Conservation (phyloP, 352 stramenopile species). For the Globisporangium orthogonon region DNA sequence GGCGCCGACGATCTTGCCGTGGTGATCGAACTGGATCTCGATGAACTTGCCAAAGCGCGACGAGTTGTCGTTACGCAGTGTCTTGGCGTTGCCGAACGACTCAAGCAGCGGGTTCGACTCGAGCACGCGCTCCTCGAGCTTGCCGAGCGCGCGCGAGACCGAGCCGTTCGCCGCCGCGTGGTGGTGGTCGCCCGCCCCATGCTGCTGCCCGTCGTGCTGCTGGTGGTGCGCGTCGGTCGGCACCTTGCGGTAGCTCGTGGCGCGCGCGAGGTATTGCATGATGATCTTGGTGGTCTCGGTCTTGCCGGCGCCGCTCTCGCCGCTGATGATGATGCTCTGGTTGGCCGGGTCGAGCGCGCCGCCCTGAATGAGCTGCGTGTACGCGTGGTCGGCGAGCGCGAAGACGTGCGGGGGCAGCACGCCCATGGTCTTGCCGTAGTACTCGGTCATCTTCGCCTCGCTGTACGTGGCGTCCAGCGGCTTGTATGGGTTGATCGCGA, state of each 20-base stretch:
- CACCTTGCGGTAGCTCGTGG: constrained; percentile 66
- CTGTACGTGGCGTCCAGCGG: constrained; percentile 58
- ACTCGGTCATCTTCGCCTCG: constrained; percentile 81
- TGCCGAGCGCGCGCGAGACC: constrained; percentile 88
- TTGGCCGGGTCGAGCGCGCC: constrained; percentile 76
- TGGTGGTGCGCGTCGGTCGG: constrained; percentile 24
- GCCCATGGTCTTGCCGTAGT: constrained; percentile 83
- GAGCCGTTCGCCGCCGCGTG: constrained; percentile 36
- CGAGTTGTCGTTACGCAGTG: constrained; percentile 96
- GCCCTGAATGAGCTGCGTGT: constrained; percentile 84
- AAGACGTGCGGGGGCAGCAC: constrained; percentile 88
- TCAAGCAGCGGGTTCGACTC: constrained; percentile 87
- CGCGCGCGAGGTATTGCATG: constrained; percentile 84
- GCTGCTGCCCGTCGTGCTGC: constrained; percentile 22
- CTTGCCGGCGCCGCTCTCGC: constrained; percentile 87
- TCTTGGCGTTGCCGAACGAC: constrained; percentile 91
- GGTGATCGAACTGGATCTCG: constrained; percentile 93
- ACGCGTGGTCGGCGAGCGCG: constrained; percentile 84
- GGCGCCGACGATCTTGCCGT: constrained; percentile 87
- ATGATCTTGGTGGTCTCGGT: constrained; percentile 92
- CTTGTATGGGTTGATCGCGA: constrained; percentile 92
- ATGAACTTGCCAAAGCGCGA: constrained; percentile 98
- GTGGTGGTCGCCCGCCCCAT: constrained; percentile 32
- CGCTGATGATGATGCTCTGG: constrained; percentile 92
- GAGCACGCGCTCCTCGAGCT: constrained; percentile 82